phyloP scores from a whole-genome alignment of 495 filamentous ascomycete species.

The Penicillium canescens region DNA sequence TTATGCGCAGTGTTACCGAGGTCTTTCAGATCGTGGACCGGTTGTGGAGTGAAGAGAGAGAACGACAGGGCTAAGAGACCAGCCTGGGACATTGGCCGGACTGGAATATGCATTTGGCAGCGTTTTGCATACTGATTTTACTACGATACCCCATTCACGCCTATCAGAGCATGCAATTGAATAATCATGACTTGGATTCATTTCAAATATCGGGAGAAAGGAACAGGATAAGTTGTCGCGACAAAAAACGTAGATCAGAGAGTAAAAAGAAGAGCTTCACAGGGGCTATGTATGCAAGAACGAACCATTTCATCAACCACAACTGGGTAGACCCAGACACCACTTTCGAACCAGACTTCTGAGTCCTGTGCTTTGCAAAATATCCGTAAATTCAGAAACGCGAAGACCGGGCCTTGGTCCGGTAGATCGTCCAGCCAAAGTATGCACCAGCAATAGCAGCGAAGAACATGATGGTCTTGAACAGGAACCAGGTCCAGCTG shows the following conservation, averaged over 20 bases:
- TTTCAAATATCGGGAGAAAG: slow-evolving; percentile 24
- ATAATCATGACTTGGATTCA: slow-evolving; percentile 28
- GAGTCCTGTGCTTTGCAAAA: slow-evolving; percentile 1
- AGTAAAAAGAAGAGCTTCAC: slow-evolving; percentile 11
- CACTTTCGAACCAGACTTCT: not conserved
- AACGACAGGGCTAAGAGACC: slow-evolving; percentile 15
- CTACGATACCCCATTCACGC: slow-evolving; percentile 6
- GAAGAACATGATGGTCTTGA: slow-evolving; percentile 79
- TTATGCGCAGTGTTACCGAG: slow-evolving; percentile 78
- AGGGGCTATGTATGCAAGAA: slow-evolving; percentile 31
- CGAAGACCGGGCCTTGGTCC: slow-evolving; percentile 69
- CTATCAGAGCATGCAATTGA: not conserved
- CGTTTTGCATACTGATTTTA: not conserved
- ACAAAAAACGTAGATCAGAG: slow-evolving; percentile 3
- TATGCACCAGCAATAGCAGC: slow-evolving; percentile 71
- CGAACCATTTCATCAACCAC: slow-evolving; percentile 20
- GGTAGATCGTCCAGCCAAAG: slow-evolving; percentile 80
- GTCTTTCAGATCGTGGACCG: slow-evolving; percentile 90
- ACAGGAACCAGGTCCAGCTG: slow-evolving; percentile 90
- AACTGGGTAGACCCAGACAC: slow-evolving; percentile 4
- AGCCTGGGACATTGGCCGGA: not conserved
- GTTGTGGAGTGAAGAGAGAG: slow-evolving; percentile 66
- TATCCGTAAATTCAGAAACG: slow-evolving; percentile 61
- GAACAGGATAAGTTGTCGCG: slow-evolving; percentile 1
- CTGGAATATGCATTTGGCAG: not conserved